Evolutionary conservation across 805 yeast species (phyloP), one percentile per base, ranked within the genome.

Genomic region (Pichia paraexigua): DNA sequence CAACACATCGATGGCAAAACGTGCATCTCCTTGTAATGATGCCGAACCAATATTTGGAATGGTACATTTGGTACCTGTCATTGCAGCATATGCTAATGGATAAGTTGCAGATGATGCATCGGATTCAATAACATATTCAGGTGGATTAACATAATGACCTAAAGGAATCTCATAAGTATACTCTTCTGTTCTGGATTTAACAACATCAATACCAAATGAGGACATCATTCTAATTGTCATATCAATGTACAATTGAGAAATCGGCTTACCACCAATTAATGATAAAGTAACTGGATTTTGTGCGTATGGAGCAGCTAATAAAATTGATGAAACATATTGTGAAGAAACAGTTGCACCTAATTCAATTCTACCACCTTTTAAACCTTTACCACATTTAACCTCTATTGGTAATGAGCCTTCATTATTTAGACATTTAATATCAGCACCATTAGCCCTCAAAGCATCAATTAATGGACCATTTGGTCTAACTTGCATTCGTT

Each of bases 231-330:
- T 82, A 56, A 91, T 86, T 3, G 99, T 94, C 99, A 94, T 94
- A 64, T 91, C 97, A 57, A 94, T 90, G 75, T 94, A 94, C 59
- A 92, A 76, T 66, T 89, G 95, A 15, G 98, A 92, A 54, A 94
- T 88, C 58, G 99, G 99, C 67, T 91, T 91, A 41, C 99, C 99
- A 32, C 98, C 99, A 21, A 87, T 91, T 54, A 94, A 76, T 10
- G 92, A 71, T 63, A 94, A 77, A 10, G 96, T 89, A 30, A 92
- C 95, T 8, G 96, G 95, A 51, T 79, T 76, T 52, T 82, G 70
- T 12, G 98, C 98, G 64, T 91, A 94, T 46, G 99, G 99, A 39
- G 99, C 98, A 69, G 96, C 87, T 96, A 94, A 90, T 63, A 94
- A 77, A 51, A 94, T 78, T 0, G 98, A 92, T 1, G 98, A 91